Base-by-base conservation (phyloP, 805 yeast species). In the Wickerhamiella domercqiae region DNA sequence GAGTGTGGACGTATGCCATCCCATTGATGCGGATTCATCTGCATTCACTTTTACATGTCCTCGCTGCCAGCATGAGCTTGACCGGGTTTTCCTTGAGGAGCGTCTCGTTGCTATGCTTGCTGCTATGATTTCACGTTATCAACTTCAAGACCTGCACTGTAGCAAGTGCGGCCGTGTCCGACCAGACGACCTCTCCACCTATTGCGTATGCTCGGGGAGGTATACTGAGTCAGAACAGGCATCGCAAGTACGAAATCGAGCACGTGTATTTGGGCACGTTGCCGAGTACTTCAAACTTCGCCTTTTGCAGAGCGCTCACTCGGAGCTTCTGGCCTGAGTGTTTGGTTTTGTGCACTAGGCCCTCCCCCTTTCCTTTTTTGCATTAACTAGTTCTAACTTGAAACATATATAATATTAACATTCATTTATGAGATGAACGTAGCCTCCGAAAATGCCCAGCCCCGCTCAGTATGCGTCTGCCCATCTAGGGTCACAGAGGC, bases 171-270 rank as follows among this genome's bases (percentile, higher is more conserved):
- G 70, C 19, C 70, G 63, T 39, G 62, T 82, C 39, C 72, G 73
- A 48, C 73, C 70, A 25, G 76, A 71, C 47, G 75, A 77, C 44
- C 64, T 90, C 69, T 68, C 83, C 22, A 64, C 64, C 21, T 73
- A 73, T 54, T 93, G 98, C 57, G 59, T 70, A 16, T 90, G 98
- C 54, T 87, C 98, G 0, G 99, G 99, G 2, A 19, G 33, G 29
- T 50, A 15, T n/a, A 24, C 26, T 9, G 62, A 56, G 3, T 75
- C 71, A 34, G 72, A 80, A 0, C 60, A 61, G 35, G 57, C 52
- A 4, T 68, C 64, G 0, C 51, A 82, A 4, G 33, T 30, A 7
- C 13, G 21, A 6, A 59, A 60, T 36, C 63, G 63, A 37, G 50
- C 75, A 4, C 54, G 52, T 5, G 64, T 72, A 0, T 80, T 68